Evolutionary conservation across 208 protist genomes (phyloP), one percentile per base, ranked within the genome.

Genomic region (Trypanosoma caninum): DNA sequence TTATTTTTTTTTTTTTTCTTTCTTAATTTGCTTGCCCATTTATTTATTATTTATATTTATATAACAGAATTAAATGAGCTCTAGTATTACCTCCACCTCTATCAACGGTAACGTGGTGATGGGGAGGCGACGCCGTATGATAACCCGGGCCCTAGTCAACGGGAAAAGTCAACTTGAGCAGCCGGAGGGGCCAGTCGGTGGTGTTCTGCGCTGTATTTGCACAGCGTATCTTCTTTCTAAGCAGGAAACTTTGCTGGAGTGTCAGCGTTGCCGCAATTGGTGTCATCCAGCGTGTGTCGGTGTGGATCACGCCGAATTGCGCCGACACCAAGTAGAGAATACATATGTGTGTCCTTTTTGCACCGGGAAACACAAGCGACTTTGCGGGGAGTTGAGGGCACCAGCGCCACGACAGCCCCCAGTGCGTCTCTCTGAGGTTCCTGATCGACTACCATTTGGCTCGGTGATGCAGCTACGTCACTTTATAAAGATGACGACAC

Each of bases 221-320:
- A 75, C 74, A 23, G 79, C 76, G 37, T 93, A 88, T 38, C 73
- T 93, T 22, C 50, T 86, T 2, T 79, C 67, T 0, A 51, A 64
- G 2, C 72, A 76, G 42, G 82, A 89, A 44, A 72, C 68, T 9
- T 63, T 93, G 34, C 55, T 93, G 45, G 77, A 93, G 72, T 93
- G 86, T 57, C 60, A 54, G 5, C 64, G 61, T 2, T 93, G 86
- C 63, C 61, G 57, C 46, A 86, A 89, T 65, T 89, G 71, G 74
- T 86, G 77, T 65, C 86, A 93, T 57, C 75, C 82, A 5, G 80
- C 80, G 14, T 93, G 86, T 56, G 80, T 89, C 13, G 82, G 79
- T n/a, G 69, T 93, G 2, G 86, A 89, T 50, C 64, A 75, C 31
- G 65, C 57, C 20, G 79, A 84, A 27, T 31, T 93, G 28, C 68